phyloP scores from a whole-genome alignment of 129 eudicot species.

The Solidago caesia region DNA sequence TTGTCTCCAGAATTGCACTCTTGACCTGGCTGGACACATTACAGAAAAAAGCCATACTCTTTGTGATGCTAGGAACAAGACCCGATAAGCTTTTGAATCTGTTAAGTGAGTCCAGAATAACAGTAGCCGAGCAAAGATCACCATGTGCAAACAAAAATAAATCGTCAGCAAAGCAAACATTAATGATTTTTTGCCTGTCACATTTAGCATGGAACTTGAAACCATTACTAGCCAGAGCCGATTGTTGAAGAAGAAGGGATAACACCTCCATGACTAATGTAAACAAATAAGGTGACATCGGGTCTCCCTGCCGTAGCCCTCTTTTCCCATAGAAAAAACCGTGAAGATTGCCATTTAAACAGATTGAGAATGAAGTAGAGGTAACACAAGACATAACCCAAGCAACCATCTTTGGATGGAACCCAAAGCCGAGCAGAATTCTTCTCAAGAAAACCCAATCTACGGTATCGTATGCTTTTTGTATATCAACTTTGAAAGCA shows the following conservation, averaged over 20 bases:
- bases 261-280: neutral
- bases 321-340: too few relatives aligned
- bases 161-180: neutral
- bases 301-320: neutral
- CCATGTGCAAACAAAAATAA: too few relatives aligned
- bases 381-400: neutral
- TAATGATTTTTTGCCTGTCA: neutral
- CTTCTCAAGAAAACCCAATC: neutral
- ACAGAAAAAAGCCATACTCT: too few relatives aligned
- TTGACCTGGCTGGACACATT: too few relatives aligned
- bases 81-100: too few relatives aligned
- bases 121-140: too few relatives aligned
- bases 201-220: neutral
- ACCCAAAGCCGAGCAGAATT: neutral
- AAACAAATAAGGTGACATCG: neutral
- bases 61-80: neutral
- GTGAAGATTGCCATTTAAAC: too few relatives aligned
- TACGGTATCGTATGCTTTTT: neutral
- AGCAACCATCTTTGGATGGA: neutral
- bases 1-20: too few relatives aligned
- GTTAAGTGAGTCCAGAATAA: too few relatives aligned
- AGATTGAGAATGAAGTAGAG: neutral
- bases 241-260: too few relatives aligned
- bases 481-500: neutral
- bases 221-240: too few relatives aligned